These are phyloP conservation scores for Amanita pallidorosea DNA, from an alignment of 768 basidiomycete genomes.

Conservation along the genomic window DNA sequence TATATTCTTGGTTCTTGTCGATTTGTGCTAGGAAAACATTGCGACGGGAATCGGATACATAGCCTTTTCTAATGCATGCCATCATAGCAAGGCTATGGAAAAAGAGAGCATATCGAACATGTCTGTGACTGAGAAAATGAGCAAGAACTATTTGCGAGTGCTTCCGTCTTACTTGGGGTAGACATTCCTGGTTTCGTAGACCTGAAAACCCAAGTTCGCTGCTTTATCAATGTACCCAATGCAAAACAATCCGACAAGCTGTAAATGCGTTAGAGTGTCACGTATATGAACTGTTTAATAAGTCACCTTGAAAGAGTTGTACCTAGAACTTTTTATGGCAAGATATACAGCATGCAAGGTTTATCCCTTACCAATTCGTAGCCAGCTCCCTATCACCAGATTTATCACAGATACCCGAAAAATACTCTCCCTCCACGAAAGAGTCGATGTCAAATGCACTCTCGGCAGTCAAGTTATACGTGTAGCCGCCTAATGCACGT, in stretches of 20 bases:
- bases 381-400: conserved; percentile 41
- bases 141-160: background rate
- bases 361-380: conserved; percentile 42
- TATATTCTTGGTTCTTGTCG: conserved; percentile 46
- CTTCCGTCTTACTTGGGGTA: conserved; percentile 58
- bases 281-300: background rate
- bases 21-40: conserved; percentile 44
- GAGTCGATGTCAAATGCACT: conserved; percentile 51
- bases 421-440: conserved; percentile 46
- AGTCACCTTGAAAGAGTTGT: conserved; percentile 52
- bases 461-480: conserved; percentile 32
- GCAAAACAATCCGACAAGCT: conserved; percentile 58
- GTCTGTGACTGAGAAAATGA: conserved; percentile 35
- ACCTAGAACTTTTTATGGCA: conserved; percentile 25
- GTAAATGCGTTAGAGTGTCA: background rate
- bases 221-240: conserved; percentile 50
- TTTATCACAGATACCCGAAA: conserved; percentile 28
- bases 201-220: conserved; percentile 48
- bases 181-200: conserved; percentile 44
- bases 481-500: conserved; percentile 54
- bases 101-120: conserved; percentile 57
- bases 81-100: conserved; percentile 64
- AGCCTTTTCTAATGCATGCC: conserved; percentile 40
- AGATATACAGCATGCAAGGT: background rate
- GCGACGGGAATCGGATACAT: conserved; percentile 22